These are phyloP conservation scores for Hypoxylon intermedium DNA, from an alignment of 495 filamentous ascomycete species.

Conservation along the genomic window DNA sequence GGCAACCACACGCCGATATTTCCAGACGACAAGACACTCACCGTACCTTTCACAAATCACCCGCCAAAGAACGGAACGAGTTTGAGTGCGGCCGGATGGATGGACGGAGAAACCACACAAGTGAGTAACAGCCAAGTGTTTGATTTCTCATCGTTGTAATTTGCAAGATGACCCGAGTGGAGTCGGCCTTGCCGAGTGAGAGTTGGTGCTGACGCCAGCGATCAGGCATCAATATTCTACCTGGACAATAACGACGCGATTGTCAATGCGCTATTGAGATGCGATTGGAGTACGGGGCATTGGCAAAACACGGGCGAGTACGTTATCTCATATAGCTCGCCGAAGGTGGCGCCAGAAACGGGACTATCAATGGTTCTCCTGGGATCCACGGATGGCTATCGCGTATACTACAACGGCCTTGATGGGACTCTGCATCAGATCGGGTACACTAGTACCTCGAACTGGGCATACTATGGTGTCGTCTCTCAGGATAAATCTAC, in stretches of 20 bases:
- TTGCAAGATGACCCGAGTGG: slow-evolving; percentile 19
- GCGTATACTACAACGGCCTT: slow-evolving; percentile 41
- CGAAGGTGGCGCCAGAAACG: slow-evolving; percentile 23
- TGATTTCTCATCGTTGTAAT: slow-evolving; percentile 3
- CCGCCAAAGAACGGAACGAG: slow-evolving; percentile 39
- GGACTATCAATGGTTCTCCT: slow-evolving; percentile 37
- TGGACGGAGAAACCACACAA: slow-evolving; percentile 23
- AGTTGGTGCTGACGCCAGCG: slow-evolving; percentile 32
- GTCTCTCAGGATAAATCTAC: slow-evolving; percentile 35
- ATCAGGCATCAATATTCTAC: slow-evolving; percentile 42
- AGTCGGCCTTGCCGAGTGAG: slow-evolving; percentile 11
- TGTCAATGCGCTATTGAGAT: slow-evolving; percentile 40
- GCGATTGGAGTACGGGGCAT: slow-evolving; percentile 34
- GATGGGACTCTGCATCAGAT: slow-evolving; percentile 31
- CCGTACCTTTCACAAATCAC: slow-evolving; percentile 19
- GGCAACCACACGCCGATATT: slow-evolving; percentile 41
- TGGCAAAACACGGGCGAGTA: slow-evolving; percentile 33
- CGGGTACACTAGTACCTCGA: slow-evolving; percentile 26
- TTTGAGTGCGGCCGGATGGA: slow-evolving; percentile 40
- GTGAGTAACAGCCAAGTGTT: slow-evolving; percentile 25
- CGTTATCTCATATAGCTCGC: slow-evolving; percentile 30
- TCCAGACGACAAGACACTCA: slow-evolving; percentile 30
- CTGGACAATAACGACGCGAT: slow-evolving; percentile 41
- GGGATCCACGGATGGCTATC: slow-evolving; percentile 37
- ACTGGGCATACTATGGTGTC: slow-evolving; percentile 35